Evolutionary conservation across 176 grass and related monocot genomes (phyloP), one percentile per base, ranked within the genome.

Genomic region (Bothriochloa decipiens): DNA sequence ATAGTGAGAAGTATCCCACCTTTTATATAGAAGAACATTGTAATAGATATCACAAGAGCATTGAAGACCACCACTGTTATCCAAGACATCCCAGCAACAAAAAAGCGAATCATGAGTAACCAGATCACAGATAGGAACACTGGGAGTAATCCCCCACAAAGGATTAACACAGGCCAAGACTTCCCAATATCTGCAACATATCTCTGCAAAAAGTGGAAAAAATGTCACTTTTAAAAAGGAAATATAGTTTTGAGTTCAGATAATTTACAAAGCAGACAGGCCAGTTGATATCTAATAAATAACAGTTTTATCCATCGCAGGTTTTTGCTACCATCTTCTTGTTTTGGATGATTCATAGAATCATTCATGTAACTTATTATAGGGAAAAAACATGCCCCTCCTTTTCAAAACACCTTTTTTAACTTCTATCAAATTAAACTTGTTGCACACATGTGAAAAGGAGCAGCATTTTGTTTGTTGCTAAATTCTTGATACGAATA

Each of bases 21-120:
- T 92, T 98, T 98, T 69, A 92, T 83, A 80, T 98, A 98, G 86
- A 88, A 93, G 65, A 98, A 95, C 92, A 95, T 93, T 35, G 92
- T 95, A 85, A 95, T 91, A 32, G 92, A 95, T 85, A 93, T 68
- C 78, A 98, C 86, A 69, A 98, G 96, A 40, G 42, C 83, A 82
- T 98, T 95, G 86, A 98, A 98, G 64, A 93, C 83, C 29, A 93
- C 68, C 74, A 98, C 85, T 22, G 96, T 98, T 91, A 98, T 88
- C 96, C 96, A 98, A 76, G 92, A 88, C 96, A 98, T 95, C 29
- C 80, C 96, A 55, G 92, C 92, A 90, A 98, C 96, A 93, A 95
- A 93, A 89, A 88, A 94, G 15, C 96, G 91, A 88, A 98, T 98
- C 96, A 98, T 89, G n/a, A 95, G 62, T 64, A 98, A 87, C 96